Evolutionary conservation across 805 yeast species (phyloP).

Genomic region (Kuraishia cidri): DNA sequence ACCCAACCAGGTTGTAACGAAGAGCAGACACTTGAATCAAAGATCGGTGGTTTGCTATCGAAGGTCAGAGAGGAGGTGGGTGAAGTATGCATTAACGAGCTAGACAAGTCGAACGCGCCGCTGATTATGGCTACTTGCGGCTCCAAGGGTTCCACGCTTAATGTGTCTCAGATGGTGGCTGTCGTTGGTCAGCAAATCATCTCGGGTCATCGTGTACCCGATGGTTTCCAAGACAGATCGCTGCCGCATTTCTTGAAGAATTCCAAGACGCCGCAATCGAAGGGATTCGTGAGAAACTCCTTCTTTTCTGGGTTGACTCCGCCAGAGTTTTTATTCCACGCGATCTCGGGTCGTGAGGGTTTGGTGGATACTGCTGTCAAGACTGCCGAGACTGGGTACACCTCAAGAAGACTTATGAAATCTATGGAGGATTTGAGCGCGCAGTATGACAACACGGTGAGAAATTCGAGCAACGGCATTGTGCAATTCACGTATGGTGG

Average conservation of each 20-base stretch:
- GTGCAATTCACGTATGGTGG: constrained; percentile 98
- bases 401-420: constrained; percentile 97
- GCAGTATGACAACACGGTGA: constrained; percentile 87
- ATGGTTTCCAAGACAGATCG: constrained; percentile 99
- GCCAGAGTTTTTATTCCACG: constrained; percentile 96
- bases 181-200: constrained; percentile 99
- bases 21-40: constrained; percentile 96
- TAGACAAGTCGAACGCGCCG: constrained; percentile 89
- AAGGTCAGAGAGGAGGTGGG: constrained; percentile 99
- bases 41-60: constrained; percentile 91
- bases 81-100: constrained; percentile 89
- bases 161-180: constrained; percentile 99
- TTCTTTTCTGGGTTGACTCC: constrained; percentile 92
- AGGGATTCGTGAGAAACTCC: constrained; percentile 95
- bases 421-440: constrained; percentile 93
- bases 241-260: constrained; percentile 94
- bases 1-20: constrained; percentile 99
- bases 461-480: constrained; percentile 92
- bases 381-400: constrained; percentile 98
- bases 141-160: constrained; percentile 94
- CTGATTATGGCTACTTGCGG: constrained; percentile 99
- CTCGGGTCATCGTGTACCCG: constrained; percentile 98
- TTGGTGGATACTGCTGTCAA: constrained; percentile 98
- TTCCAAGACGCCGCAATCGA: constrained; percentile 95
- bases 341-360: constrained; percentile 99